phyloP scores from a whole-genome alignment of 768 basidiomycete genomes.

The Imleria badia region DNA sequence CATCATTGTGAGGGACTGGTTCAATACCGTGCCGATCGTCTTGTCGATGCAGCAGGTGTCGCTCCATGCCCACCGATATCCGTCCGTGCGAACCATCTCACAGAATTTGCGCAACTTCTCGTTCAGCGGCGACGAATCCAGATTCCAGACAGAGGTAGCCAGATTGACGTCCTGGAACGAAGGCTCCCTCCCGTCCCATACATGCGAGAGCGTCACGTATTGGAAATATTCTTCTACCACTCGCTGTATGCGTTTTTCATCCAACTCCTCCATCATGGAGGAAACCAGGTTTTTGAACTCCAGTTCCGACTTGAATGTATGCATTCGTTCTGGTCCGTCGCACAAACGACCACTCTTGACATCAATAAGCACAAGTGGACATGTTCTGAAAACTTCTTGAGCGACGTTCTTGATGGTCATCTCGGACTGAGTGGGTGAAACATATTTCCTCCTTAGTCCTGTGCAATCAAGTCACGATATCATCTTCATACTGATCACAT shows the following conservation, averaged over 20 bases:
- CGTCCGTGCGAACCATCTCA: neutral
- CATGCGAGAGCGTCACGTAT: constrained; percentile 15
- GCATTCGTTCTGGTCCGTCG: neutral
- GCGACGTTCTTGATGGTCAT: neutral
- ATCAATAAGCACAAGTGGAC: neutral
- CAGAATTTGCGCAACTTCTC: constrained; percentile 11
- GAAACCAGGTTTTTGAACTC: constrained; percentile 5
- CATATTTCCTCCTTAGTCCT: neutral
- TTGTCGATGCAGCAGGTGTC: constrained; percentile 15
- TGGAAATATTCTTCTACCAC: constrained; percentile 7
- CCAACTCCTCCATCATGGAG: constrained; percentile 6
- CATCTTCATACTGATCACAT: rapidly evolving
- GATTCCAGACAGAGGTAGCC: constrained; percentile 1
- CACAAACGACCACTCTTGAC: neutral
- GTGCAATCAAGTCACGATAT: neutral
- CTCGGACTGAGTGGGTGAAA: neutral
- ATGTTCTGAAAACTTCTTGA: neutral
- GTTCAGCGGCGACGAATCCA: neutral
- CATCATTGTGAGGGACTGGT: constrained; percentile 11
- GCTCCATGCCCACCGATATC: constrained; percentile 16
- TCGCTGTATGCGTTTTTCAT: neutral
- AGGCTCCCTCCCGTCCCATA: constrained; percentile 11
- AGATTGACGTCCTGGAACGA: constrained; percentile 5
- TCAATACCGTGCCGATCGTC: constrained; percentile 2
- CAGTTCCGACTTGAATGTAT: neutral